These are phyloP conservation scores for Boehmeria nivea DNA, from an alignment of 306 rosid species.

Conservation along the genomic window DNA sequence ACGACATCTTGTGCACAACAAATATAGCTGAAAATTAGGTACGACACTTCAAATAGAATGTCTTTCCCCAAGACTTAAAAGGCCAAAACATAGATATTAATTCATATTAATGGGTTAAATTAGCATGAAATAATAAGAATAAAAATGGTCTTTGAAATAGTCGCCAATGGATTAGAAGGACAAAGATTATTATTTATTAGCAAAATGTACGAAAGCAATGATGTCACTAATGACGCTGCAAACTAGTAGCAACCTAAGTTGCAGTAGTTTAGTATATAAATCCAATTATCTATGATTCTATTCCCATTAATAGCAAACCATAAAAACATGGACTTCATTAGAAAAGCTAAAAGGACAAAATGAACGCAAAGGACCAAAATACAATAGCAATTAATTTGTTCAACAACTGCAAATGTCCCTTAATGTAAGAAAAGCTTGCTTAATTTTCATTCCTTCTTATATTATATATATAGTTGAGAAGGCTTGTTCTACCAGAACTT, in stretches of 20 bases:
- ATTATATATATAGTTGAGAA: background rate
- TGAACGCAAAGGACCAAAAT: background rate
- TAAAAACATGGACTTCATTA: background rate
- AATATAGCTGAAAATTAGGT: no score
- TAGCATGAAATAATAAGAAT: background rate
- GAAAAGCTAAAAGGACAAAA: background rate
- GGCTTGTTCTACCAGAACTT: background rate
- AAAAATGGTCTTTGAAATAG: slow-evolving; percentile 1
- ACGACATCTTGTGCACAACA: no score
- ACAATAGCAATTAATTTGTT: slow-evolving; percentile 7
- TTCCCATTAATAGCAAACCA: background rate
- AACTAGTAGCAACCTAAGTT: background rate
- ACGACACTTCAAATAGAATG: no score
- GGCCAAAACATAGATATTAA: no score
- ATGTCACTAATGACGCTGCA: slow-evolving; percentile 3
- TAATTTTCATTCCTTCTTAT: background rate
- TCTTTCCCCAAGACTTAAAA: no score
- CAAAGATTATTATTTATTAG: background rate
- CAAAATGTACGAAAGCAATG: background rate
- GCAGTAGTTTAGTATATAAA: background rate
- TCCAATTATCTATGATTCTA: background rate
- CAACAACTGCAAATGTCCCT: slow-evolving; percentile 11
- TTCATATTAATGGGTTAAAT: no score
- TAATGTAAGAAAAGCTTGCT: background rate
- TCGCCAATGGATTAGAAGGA: background rate